Evolutionary conservation across 2,329 filamentous ascomycete species (phyloP), one percentile per base, ranked within the genome.

Genomic region (Aspergillus japonicus): DNA sequence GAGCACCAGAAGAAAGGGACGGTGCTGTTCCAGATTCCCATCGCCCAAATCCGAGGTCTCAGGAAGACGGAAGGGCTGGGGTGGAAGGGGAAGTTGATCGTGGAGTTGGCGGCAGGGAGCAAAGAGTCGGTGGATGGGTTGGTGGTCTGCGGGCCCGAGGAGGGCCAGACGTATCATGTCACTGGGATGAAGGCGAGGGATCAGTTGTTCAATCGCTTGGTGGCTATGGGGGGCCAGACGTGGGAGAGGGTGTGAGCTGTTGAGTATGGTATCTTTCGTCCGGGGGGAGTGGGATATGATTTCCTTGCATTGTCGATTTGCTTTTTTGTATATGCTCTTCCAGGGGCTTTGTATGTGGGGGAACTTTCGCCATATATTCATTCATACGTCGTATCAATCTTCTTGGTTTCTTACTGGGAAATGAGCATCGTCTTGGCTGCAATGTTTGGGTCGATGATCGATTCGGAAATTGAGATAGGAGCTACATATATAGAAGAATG

Each of bases 11-110:
- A 83, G 62, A 80, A 84, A 44, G 65, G 83, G n/a, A 78, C 83
- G 59, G 86, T 89, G 0, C 74, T 85, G 0, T 96, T 90, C 84
- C 87, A 83, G 5, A 80, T 95, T 0, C 82, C 89, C 0, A 83
- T 95, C 4, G 82, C 81, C 0, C 89, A 94, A 16, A 88, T 96
- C 51, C 78, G 73, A 54, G 89, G 93, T 71, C 71, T 96, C 54
- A 89, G 87, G 72, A 96, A 96, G 76, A 79, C 92, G 1, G 91
- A 91, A 4, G 91, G 92, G 0, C 81, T 92, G 44, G 90, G 91
- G 0, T 96, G 91, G 91, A 96, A 95, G 76, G 87, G 87, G 1
- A 94, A 92, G 78, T 77, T 95, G 54, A 83, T 95, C 2, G 89
- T 95, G 0, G 91, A 90, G 0, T 92, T 91, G 90, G 88, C 89